Percentiles rank a stretch among this genome's conserved stretches.
These are phyloP conservation scores for Phytophthora constricta DNA, from an alignment of 352 stramenopile genomes.

Conservation along the genomic window DNA sequence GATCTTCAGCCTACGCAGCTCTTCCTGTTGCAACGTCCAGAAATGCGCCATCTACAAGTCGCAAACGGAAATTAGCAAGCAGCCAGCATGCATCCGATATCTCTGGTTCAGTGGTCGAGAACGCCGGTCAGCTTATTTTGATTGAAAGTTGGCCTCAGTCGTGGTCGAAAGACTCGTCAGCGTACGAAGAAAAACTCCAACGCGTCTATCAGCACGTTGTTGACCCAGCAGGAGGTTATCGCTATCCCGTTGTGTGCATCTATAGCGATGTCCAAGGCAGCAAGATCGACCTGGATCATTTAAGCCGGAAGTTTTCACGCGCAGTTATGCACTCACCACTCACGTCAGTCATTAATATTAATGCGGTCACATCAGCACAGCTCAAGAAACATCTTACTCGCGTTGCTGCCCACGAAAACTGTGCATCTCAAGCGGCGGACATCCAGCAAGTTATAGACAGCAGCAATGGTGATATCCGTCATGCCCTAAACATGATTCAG, in stretches of 20 bases:
- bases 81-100: slow-evolving; percentile 5
- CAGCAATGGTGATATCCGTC: slow-evolving; percentile 78
- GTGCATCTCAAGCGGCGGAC: slow-evolving; percentile 33
- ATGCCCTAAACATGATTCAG: slow-evolving; percentile 85
- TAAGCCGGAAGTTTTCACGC: slow-evolving; percentile 68
- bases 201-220: slow-evolving; percentile 61
- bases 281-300: slow-evolving; percentile 71
- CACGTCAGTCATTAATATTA: slow-evolving; percentile 80
- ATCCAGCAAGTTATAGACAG: slow-evolving; percentile 62
- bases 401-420: slow-evolving; percentile 48
- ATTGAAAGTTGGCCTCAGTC: slow-evolving; percentile 79
- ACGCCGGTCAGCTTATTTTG: slow-evolving; percentile 61
- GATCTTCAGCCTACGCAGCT: slow-evolving; percentile 71
- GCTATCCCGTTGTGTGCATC: slow-evolving; percentile 76
- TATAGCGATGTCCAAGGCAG: slow-evolving; percentile 83
- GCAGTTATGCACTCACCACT: slow-evolving; percentile 73
- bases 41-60: slow-evolving; percentile 10
- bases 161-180: slow-evolving; percentile 45
- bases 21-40: slow-evolving; percentile 49
- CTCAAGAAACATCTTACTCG: slow-evolving; percentile 74
- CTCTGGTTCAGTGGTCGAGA: neutral
- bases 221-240: slow-evolving; percentile 40
- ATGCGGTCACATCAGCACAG: slow-evolving; percentile 73
- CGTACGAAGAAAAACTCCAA: slow-evolving; percentile 65
- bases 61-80: slow-evolving; percentile 28